Evolutionary conservation across 257 asterid species (phyloP).

Genomic region (Orobanche coerulescens): DNA sequence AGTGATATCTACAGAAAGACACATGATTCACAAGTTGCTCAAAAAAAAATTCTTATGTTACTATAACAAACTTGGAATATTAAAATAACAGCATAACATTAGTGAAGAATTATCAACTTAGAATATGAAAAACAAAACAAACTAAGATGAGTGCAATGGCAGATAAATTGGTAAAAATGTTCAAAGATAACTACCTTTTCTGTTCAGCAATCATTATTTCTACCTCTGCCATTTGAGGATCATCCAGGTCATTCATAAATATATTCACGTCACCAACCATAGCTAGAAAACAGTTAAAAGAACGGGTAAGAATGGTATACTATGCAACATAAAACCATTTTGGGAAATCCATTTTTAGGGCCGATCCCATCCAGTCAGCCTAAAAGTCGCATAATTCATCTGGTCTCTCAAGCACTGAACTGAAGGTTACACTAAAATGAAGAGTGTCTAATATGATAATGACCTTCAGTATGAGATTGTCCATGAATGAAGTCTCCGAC

Average conservation of each 20-base stretch:
- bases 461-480: constrained; percentile 72
- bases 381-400: neutral
- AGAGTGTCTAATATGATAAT: neutral
- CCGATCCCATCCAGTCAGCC: neutral
- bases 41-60: neutral
- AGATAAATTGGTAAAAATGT: neutral
- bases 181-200: constrained; percentile 40
- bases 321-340: too few species aligned
- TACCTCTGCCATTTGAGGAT: constrained; percentile 64
- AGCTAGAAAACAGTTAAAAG: too few species aligned
- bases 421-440: neutral
- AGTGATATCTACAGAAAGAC: neutral
- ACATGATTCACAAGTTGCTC: neutral
- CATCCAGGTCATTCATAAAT: constrained; percentile 19
- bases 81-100: neutral
- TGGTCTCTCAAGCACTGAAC: neutral
- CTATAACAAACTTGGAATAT: neutral
- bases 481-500: constrained; percentile 66
- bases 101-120: neutral
- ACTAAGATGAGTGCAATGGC: neutral
- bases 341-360: too few species aligned
- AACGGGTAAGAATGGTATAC: too few species aligned
- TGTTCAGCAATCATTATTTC: constrained; percentile 93
- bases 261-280: neutral
- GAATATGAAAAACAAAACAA: constrained; percentile 5